Evolutionary conservation across 768 basidiomycete genomes (phyloP).

Genomic region (Lactarius akahatsu): DNA sequence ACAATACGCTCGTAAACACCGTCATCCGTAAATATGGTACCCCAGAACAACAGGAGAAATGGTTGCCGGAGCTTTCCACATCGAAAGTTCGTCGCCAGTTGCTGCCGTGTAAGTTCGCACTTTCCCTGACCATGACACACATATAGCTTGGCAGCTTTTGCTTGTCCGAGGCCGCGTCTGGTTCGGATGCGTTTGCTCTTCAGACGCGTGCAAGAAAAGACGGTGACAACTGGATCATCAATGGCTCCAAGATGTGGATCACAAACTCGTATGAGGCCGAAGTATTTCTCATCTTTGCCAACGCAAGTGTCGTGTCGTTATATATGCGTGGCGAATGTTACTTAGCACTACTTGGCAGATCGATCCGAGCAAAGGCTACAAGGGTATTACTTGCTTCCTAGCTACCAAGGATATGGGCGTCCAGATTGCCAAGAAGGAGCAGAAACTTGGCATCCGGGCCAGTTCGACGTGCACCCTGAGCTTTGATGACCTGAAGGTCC

Average conservation of each 20-base stretch:
- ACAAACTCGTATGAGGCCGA: conserved; percentile 94
- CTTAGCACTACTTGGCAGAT: conserved; percentile 41
- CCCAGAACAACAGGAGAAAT: conserved; percentile 82
- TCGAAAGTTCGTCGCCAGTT: conserved; percentile 53
- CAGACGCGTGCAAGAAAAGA: conserved; percentile 90
- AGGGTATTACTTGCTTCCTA: conserved; percentile 97
- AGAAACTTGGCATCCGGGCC: conserved; percentile 95
- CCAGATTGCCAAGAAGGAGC: conserved; percentile 97
- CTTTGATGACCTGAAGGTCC: conserved; percentile 92
- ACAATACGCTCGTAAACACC: conserved; percentile 98
- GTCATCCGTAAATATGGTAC: conserved; percentile 85
- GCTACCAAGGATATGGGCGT: conserved; percentile 97
- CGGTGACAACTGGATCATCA: conserved; percentile 81
- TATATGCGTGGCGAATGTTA: neutral
- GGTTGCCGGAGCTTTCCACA: conserved; percentile 79
- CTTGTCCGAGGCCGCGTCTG: conserved; percentile 87
- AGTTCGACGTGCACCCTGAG: conserved; percentile 93
- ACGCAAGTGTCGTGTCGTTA: conserved; percentile 48
- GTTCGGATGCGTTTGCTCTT: conserved; percentile 96
- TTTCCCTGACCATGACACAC: neutral
- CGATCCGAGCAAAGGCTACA: conserved; percentile 93
- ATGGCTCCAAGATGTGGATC: conserved; percentile 99
- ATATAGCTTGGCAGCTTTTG: conserved; percentile 92
- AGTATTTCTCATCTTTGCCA: conserved; percentile 93
- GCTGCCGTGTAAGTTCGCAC: neutral